Conservation (phyloP, 2,329 filamentous ascomycete genomes). For the Trichoderma brevicompactum region DNA sequence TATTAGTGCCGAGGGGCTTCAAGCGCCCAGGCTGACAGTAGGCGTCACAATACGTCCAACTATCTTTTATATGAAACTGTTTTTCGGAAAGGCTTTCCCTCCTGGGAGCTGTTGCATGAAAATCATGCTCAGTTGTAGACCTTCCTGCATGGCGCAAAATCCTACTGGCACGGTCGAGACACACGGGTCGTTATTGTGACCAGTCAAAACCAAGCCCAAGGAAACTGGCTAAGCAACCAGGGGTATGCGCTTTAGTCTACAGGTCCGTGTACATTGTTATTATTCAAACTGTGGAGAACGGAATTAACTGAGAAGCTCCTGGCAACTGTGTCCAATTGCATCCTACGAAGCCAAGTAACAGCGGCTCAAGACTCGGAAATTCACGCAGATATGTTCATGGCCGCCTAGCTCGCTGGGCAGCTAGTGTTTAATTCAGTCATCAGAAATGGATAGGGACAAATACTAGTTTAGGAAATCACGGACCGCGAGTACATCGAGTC, state of each 20-base stretch:
- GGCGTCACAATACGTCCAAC: neutral
- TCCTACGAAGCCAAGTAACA: neutral
- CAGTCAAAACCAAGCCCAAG: neutral
- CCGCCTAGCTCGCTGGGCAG: neutral
- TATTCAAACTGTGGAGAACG: slow-evolving; percentile 11
- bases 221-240: neutral
- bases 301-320: neutral
- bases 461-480: neutral
- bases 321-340: neutral
- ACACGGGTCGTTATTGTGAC: neutral
- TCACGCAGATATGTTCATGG: slow-evolving; percentile 5
- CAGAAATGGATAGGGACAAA: neutral
- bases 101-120: neutral
- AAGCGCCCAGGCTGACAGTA: neutral
- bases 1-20: neutral
- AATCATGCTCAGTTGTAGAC: neutral
- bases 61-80: neutral
- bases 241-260: neutral
- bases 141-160: slow-evolving; percentile 4
- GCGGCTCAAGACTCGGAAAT: neutral
- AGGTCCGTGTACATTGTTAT: neutral
- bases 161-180: slow-evolving; percentile 1
- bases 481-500: neutral
- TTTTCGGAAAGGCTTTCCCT: neutral
- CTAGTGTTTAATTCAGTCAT: neutral